Base-by-base conservation (phyloP, 306 rosid genomes). In the Casuarina cunninghamiana region DNA sequence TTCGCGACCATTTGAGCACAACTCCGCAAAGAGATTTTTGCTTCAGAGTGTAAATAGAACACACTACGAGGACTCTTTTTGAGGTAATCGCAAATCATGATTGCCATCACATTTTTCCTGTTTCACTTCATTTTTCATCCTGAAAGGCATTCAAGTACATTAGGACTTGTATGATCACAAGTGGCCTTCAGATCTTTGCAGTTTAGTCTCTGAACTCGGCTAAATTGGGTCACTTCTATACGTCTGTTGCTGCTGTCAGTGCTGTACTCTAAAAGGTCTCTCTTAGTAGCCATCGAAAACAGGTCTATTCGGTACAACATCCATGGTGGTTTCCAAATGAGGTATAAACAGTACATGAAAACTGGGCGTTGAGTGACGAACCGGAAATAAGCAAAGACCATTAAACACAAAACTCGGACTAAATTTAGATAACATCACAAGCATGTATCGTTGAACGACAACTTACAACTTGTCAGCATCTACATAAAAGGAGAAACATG, bases 401-500 rank as follows among this genome's bases (percentile, higher is more conserved):
- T 63, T 32, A 42, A 80, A 77, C 80, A 46, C 48, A 76, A 86
- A 83, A 73, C 71, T 79, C 67, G 42, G 54, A 78, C 80, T 66
- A 53, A 58, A 75, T 77, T 75, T 37, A 86, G 73, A 77, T 75
- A 63, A 68, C 75, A 77, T 50, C 41, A 84, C 78, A 83, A 69
- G 69, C 81, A 80, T 42, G 71, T 62, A 73, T 71, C 74, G 79
- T 78, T 78, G 80, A 83, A 81, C 81, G 81, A 53, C 74, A 75
- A 72, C 69, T 55, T 65, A 53, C 76, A 84, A 80, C 71, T 77
- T 81, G 83, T 80, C 75, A 83, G 83, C 80, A 85, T 77, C 70
- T 79, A 81, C 88, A 77, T 77, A 81, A 80, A 80, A 79, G 86
- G 54, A 82, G 73, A 85, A 71, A 82, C 68, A 82, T 78, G 77